These are phyloP conservation scores for Glaciozyma antarctica DNA, from an alignment of 768 basidiomycete genomes.

Conservation along the genomic window DNA sequence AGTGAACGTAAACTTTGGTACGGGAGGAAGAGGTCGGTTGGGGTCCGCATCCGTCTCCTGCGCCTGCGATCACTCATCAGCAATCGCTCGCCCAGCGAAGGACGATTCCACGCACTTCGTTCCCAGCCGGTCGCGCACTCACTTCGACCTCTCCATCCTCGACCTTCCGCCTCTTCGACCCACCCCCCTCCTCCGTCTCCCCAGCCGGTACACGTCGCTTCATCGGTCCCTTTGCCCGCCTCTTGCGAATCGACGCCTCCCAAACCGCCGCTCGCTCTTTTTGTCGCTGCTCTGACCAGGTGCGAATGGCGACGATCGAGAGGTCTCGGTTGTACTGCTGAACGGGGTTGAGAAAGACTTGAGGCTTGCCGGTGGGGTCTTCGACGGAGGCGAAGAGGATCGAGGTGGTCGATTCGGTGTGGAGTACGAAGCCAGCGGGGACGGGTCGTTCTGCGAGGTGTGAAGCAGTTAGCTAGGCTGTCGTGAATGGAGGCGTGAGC, in stretches of 20 bases:
- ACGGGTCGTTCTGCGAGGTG: background rate
- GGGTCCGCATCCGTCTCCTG: too few species aligned
- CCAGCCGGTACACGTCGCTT: slow-evolving; percentile 9
- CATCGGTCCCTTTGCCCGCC: slow-evolving; percentile 47
- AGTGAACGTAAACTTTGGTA: slow-evolving; percentile 52
- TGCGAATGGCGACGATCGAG: slow-evolving; percentile 78
- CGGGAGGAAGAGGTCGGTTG: background rate
- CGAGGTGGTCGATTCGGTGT: slow-evolving; percentile 25
- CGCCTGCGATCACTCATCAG: too few species aligned
- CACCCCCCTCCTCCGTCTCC: background rate
- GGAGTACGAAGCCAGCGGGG: slow-evolving; percentile 24
- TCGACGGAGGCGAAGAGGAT: slow-evolving; percentile 22
- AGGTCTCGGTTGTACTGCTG: slow-evolving; percentile 97
- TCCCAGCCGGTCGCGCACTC: background rate
- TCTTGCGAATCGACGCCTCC: slow-evolving; percentile 37
- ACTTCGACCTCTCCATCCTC: slow-evolving; percentile 9
- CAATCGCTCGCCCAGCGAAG: too few species aligned
- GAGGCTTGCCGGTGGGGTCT: slow-evolving; percentile 44
- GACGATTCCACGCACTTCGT: background rate
- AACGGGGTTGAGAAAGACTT: slow-evolving; percentile 91
- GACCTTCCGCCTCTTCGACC: slow-evolving; percentile 15
- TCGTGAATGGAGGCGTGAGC: background rate
- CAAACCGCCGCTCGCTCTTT: slow-evolving; percentile 56
- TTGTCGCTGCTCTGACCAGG: slow-evolving; percentile 71
- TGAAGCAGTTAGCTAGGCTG: too few species aligned